A percentile compares a stretch with the other conserved stretches of the same genome.
Evolutionary conservation across 805 yeast genomes (phyloP).

Genomic region (Starmerella etchellsii): DNA sequence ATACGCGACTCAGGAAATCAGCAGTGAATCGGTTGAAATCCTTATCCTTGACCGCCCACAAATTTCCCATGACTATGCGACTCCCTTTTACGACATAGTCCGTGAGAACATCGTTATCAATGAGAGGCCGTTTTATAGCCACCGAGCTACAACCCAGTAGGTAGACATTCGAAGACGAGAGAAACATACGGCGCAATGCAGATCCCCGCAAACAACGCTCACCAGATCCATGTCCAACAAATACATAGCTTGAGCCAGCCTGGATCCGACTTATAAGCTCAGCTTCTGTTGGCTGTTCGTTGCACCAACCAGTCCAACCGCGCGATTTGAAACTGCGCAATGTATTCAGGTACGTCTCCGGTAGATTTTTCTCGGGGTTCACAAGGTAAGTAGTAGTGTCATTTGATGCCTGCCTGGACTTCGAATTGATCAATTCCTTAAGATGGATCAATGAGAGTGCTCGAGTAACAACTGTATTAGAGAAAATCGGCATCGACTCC

Average conservation of each 20-base stretch:
- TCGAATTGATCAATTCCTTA: slow-evolving; percentile 1
- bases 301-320: slow-evolving; percentile 43
- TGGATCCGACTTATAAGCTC: slow-evolving; percentile 36
- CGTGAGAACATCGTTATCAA: slow-evolving; percentile 52
- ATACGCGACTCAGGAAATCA: slow-evolving; percentile 36
- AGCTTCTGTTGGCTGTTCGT: slow-evolving; percentile 45
- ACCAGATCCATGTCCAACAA: slow-evolving; percentile 96
- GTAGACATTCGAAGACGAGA: slow-evolving; percentile 31
- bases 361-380: slow-evolving; percentile 73
- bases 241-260: slow-evolving; percentile 44
- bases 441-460: slow-evolving; percentile 31
- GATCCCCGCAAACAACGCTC: slow-evolving; percentile 51
- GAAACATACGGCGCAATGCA: slow-evolving; percentile 37
- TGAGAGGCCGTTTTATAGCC: slow-evolving; percentile 48
- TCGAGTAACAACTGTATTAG: slow-evolving; percentile 11
- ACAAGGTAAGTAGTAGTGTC: slow-evolving; percentile 39
- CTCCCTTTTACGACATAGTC: slow-evolving; percentile 70
- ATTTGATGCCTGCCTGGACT: not conserved
- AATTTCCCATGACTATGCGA: slow-evolving; percentile 68
- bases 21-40: slow-evolving; percentile 75
- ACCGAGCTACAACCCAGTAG: slow-evolving; percentile 86
- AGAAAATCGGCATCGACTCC: slow-evolving; percentile 52
- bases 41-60: slow-evolving; percentile 96
- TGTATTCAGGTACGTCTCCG: slow-evolving; percentile 50
- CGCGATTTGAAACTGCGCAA: slow-evolving; percentile 31